phyloP scores from a whole-genome alignment of 805 yeast genomes.

The Suhomyces sp. region DNA sequence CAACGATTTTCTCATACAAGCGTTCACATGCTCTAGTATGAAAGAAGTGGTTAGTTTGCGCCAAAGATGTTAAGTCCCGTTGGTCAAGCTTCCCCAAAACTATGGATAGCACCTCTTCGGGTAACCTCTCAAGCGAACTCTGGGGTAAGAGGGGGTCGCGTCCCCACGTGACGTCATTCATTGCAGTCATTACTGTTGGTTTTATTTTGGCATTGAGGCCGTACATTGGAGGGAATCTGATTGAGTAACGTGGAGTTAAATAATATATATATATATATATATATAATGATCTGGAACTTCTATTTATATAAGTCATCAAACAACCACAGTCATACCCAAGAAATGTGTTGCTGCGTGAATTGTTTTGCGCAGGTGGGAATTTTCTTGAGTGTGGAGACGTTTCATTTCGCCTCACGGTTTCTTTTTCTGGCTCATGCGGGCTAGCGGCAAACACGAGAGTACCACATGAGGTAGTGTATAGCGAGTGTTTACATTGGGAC shows the following conservation, averaged over 20 bases:
- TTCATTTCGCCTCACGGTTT: not conserved
- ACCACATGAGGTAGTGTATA: not conserved
- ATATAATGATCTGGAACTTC: not conserved
- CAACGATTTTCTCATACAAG: constrained; percentile 14
- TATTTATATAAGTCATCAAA: not conserved
- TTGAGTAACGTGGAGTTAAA: too few relatives aligned
- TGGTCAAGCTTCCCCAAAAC: constrained; percentile 6
- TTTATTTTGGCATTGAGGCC: not conserved
- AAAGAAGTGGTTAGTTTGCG: constrained; percentile 9
- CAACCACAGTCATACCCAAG: not conserved
- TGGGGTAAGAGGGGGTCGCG: constrained; percentile 4
- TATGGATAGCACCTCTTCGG: constrained; percentile 7
- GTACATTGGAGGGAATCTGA: not conserved
- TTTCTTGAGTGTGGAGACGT: constrained; percentile 3
- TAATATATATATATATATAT: too few relatives aligned
- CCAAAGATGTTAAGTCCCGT: constrained; percentile 4
- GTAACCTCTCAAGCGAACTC: constrained; percentile 4
- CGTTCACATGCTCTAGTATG: constrained; percentile 9
- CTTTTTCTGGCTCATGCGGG: constrained; percentile 1
- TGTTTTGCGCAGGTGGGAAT: not conserved
- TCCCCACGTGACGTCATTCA: not conserved
- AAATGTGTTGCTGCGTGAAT: constrained; percentile 1
- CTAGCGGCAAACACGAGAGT: not conserved
- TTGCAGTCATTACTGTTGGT: not conserved
- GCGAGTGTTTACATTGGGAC: not conserved